Percentiles rank a stretch among this genome's conserved stretches.
Evolutionary conservation across 495 filamentous ascomycete genomes (phyloP).

Genomic region (Clavariopsis aquatica): DNA sequence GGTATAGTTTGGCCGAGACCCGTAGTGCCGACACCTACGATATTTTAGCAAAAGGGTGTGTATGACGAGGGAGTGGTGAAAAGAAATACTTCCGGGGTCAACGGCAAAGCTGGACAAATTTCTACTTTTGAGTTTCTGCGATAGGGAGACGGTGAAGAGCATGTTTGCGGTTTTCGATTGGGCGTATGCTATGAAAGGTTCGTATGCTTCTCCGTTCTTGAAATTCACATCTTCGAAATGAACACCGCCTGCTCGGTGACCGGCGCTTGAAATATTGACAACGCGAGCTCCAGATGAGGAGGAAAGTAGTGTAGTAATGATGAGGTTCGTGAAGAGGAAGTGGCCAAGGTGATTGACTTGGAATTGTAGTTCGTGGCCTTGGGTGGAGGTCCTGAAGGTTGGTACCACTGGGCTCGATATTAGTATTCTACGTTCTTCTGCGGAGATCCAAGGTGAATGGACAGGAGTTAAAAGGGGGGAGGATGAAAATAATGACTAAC

Average conservation of each 20-base stretch:
- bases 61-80: too few species aligned
- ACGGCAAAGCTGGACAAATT: conserved; percentile 45
- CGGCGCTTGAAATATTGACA: conserved; percentile 27
- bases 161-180: conserved; percentile 34
- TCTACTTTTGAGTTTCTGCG: conserved; percentile 39
- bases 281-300: conserved; percentile 13
- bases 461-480: too few species aligned
- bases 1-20: conserved; percentile 11
- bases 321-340: conserved; percentile 34
- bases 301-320: conserved; percentile 25
- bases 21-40: conserved; percentile 8
- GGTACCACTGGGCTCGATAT: conserved; percentile 1
- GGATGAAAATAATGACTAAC: neutral
- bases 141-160: conserved; percentile 21
- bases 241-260: conserved; percentile 12
- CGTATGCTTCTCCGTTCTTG: conserved; percentile 22
- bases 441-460: too few species aligned
- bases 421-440: neutral
- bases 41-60: neutral
- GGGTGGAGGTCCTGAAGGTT: conserved; percentile 13
- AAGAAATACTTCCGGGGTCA: conserved; percentile 48
- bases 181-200: conserved; percentile 25
- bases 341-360: conserved; percentile 33
- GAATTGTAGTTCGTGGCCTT: conserved; percentile 35
- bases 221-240: conserved; percentile 26